Base-by-base conservation (phyloP, 1,139 yeast species). In the Suhomyces maxii region DNA sequence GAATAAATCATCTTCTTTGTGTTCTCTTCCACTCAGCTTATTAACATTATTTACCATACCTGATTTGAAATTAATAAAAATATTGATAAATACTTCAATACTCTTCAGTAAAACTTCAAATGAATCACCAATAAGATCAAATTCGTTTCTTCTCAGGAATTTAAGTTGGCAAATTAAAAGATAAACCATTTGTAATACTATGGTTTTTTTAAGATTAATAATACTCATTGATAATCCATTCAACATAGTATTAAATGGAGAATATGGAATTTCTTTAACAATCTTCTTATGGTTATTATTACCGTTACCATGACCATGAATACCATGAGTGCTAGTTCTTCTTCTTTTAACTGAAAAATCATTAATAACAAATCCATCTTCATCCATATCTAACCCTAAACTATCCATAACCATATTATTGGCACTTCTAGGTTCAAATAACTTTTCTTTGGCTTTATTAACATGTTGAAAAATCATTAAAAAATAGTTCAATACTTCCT, bases 351-450 rank as follows among this genome's bases (percentile, higher is more conserved):
- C 77, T 11, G 73, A 69, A 49, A 74, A 74, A 54, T 74, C 79
- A 52, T 75, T 75, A 11, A 75, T 73, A 2, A 75, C 76, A 57
- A 73, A 73, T 12, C 80, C 79, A 53, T 75, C 79, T 42, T 74
- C 79, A 51, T 74, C 79, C 26, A 60, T 55, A 45, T 61, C 64
- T 18, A 59, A 42, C 2, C 61, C 61, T 26, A 56, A 47, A 38
- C 59, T 53, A 26, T 55, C 58, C 56, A 55, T 53, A 3, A 56
- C 54, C 12, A 53, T 46, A 14, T 47, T 50, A 35, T 50, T 48
- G 2, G 53, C 34, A 9, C 49, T 41, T 6, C 45, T 44, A 6
- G 52, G 47, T 13, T 48, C 52, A 6, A 45, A 37, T 30, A 46
- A 41, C 23, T 44, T 42, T 37, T 46, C 55, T 34, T 49, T 52